Evolutionary conservation across 140 eudicot species (phyloP), one percentile per base, ranked within the genome.

Genomic region (Senecio squalidus): DNA sequence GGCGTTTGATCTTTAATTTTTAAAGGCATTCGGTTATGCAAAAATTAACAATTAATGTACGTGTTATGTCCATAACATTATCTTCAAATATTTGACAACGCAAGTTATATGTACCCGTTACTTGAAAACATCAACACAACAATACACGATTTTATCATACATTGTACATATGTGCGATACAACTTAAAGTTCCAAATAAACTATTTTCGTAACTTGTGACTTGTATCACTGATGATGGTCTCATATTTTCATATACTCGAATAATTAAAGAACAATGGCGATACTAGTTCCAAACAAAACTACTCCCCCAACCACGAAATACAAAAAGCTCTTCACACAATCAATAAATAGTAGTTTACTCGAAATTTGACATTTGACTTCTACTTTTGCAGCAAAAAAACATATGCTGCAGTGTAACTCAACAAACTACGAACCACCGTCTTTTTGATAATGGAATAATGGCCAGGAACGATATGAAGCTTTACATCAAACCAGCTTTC

Each of bases 401-500:
- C 28, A 7, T 31, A 27, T 2, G 40, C 34, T 28, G 59, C 25
- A 53, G 20, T 17, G 40, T 15, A 34, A 20, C 49, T 36, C 31
- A 57, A 34, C 48, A 36, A 58, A 15, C 50, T n/a, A 14, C 15
- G 22, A 6, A 5, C 3, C 38, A 8, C 24, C 41, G 15, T 16
- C 44, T 50, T 59, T 50, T 15, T 40, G 36, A 64, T 34, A 2
- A 51, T 38, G 17, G 30, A 30, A 49, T 49, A 9, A 17, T 0
- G 26, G 11, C 20, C 16, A 25, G 20, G 25, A 23, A 29, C 43
- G 1, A 9, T 30, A 13, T 48, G 55, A 54, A 33, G 9, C 40
- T 72, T 53, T 49, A 72, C 72, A 72, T 48, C 52, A 72, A 48
- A n/a, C 78, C 78, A 7, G 78, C 78, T 64, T 65, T 72, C 72